A percentile compares a stretch with the other conserved stretches of the same genome.
phyloP scores from a whole-genome alignment of 225 moss, liverwort and hornwort species.

The Lunularia cruciata region DNA sequence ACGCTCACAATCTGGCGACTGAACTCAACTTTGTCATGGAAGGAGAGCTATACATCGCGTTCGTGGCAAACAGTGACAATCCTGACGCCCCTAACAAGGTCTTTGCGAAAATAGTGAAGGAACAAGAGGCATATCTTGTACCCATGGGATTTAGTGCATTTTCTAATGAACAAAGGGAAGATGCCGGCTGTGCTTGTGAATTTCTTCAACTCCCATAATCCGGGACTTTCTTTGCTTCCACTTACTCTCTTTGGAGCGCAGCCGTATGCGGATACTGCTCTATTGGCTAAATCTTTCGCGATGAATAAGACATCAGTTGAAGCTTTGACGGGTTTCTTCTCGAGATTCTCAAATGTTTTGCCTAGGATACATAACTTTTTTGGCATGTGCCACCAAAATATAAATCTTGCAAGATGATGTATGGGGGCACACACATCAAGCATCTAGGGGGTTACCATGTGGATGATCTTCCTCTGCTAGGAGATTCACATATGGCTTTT shows the following conservation, averaged over 20 bases:
- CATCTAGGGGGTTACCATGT: no score
- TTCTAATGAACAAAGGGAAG: conserved; percentile 12
- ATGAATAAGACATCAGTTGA: background rate
- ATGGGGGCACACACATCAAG: no score
- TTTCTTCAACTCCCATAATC: conserved; percentile 23
- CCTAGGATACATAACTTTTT: no score
- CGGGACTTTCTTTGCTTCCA: conserved; percentile 20
- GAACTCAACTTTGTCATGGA: background rate
- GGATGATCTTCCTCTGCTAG: no score
- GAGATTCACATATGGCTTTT: no score
- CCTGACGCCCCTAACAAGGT: conserved; percentile 5
- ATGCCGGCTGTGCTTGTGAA: conserved; percentile 6
- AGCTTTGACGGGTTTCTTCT: background rate
- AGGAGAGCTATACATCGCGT: background rate
- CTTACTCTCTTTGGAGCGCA: background rate
- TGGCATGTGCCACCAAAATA: no score
- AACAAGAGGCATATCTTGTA: conserved; percentile 20
- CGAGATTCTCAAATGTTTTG: no score
- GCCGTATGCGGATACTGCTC: background rate
- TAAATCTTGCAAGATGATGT: no score
- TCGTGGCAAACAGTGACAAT: conserved; percentile 11
- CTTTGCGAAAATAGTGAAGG: conserved; percentile 11
- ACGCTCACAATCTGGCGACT: conserved; percentile 4
- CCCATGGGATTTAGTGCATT: conserved; percentile 14
- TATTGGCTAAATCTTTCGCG: conserved; percentile 2